phyloP scores from a whole-genome alignment of 192 early-diverging fungal genomes.

The Cladochytrium replicatum region DNA sequence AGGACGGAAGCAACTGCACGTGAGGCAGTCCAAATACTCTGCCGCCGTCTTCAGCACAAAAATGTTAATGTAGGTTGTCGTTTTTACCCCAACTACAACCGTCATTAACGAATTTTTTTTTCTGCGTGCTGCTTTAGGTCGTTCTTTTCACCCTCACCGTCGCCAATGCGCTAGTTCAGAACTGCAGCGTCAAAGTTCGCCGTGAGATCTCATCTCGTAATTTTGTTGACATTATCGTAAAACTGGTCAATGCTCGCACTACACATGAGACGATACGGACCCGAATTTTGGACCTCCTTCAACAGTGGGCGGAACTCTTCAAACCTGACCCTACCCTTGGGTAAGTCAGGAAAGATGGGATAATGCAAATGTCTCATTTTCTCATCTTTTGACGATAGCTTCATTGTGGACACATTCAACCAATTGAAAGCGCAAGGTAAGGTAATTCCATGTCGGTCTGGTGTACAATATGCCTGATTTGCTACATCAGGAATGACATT shows the following conservation, averaged over 20 bases:
- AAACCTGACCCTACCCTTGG: slow-evolving; percentile 66
- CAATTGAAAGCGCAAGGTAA: slow-evolving; percentile 41
- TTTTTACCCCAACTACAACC: not conserved
- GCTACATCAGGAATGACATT: too few species aligned
- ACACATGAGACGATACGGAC: slow-evolving; percentile 75
- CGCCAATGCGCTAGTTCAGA: slow-evolving; percentile 82
- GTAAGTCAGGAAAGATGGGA: too few species aligned
- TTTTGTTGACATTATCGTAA: slow-evolving; percentile 70
- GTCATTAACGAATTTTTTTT: slow-evolving; percentile 31
- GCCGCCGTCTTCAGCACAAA: slow-evolving; percentile 21
- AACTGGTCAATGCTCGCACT: slow-evolving; percentile 58
- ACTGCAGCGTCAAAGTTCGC: slow-evolving; percentile 69
- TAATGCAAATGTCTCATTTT: too few species aligned
- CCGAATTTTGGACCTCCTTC: slow-evolving; percentile 77
- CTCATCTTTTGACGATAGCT: slow-evolving; percentile 5
- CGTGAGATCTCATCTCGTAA: slow-evolving; percentile 78
- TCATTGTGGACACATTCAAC: slow-evolving; percentile 29
- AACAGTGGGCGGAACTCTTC: slow-evolving; percentile 85
- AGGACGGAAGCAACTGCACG: too few species aligned
- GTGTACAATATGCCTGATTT: too few species aligned
- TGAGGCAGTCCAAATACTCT: slow-evolving; percentile 29
- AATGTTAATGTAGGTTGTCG: slow-evolving; percentile 80
- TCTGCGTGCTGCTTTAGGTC: slow-evolving; percentile 7
- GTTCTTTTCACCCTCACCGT: slow-evolving; percentile 41
- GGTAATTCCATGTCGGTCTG: too few species aligned